These are phyloP conservation scores for Stagonosporopsis vannaccii DNA, from an alignment of 2,329 filamentous ascomycete species.

Conservation along the genomic window DNA sequence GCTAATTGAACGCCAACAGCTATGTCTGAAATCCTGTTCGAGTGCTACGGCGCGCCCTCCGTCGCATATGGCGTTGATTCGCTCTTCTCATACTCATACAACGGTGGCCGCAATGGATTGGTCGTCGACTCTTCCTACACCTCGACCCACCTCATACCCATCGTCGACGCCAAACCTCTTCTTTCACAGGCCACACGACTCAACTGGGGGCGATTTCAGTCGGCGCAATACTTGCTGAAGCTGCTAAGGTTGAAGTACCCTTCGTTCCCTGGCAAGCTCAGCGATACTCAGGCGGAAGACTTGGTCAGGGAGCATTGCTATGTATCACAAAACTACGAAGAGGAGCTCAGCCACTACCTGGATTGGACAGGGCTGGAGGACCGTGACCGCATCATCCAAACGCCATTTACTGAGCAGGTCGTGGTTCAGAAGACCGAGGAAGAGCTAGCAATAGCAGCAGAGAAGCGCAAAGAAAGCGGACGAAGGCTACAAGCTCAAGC, in stretches of 20 bases:
- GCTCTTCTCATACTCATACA: slow-evolving; percentile 93
- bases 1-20: slow-evolving; percentile 60
- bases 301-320: slow-evolving; percentile 91
- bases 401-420: slow-evolving; percentile 91
- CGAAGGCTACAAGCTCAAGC: slow-evolving; percentile 92
- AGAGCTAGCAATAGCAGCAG: slow-evolving; percentile 86
- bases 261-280: slow-evolving; percentile 84
- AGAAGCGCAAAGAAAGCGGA: slow-evolving; percentile 94
- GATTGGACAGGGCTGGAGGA: slow-evolving; percentile 95
- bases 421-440: slow-evolving; percentile 92
- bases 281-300: slow-evolving; percentile 83
- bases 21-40: slow-evolving; percentile 97
- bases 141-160: slow-evolving; percentile 93
- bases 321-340: slow-evolving; percentile 81
- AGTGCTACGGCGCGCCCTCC: slow-evolving; percentile 90
- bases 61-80: slow-evolving; percentile 95
- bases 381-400: slow-evolving; percentile 86
- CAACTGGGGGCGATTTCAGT: slow-evolving; percentile 94
- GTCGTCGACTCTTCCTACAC: slow-evolving; percentile 93
- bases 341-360: slow-evolving; percentile 77
- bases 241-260: slow-evolving; percentile 92
- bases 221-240: slow-evolving; percentile 89
- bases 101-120: slow-evolving; percentile 84
- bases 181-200: slow-evolving; percentile 85
- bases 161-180: slow-evolving; percentile 84